These are phyloP conservation scores for sweet orange (Citrus sinensis) DNA, from an alignment of 345 rosid species.

Conservation along the genomic window DNA sequence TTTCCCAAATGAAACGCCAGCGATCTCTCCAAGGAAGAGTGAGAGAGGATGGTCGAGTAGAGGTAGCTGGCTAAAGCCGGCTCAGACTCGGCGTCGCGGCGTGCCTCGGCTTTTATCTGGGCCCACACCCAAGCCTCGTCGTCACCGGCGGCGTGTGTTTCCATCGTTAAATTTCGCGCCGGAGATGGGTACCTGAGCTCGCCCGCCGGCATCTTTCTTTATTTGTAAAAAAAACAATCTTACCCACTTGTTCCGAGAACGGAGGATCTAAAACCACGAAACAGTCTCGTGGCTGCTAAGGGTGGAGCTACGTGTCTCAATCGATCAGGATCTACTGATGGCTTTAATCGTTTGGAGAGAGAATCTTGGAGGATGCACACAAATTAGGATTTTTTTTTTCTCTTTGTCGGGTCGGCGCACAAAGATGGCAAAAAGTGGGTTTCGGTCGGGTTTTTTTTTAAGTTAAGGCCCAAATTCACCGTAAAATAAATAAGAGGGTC, in stretches of 20 bases:
- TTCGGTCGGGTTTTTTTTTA: too few species aligned
- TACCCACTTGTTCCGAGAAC: too few species aligned
- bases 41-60: constrained; percentile 91
- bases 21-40: constrained; percentile 83
- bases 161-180: constrained; percentile 15
- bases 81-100: constrained; percentile 88
- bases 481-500: too few species aligned
- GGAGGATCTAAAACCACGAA: too few species aligned
- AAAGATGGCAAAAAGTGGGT: too few species aligned
- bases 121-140: constrained; percentile 77
- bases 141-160: constrained; percentile 28
- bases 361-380: too few species aligned
- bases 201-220: constrained; percentile 53
- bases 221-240: background rate
- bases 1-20: constrained; percentile 89
- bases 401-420: too few species aligned
- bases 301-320: background rate
- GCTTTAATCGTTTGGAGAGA: too few species aligned
- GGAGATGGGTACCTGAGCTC: constrained; percentile 40
- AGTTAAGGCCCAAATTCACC: too few species aligned
- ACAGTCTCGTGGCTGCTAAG: background rate
- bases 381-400: too few species aligned
- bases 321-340: too few species aligned
- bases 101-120: constrained; percentile 89
- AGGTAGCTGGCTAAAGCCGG: constrained; percentile 96